Evolutionary conservation across 1,284 basidiomycete species (phyloP).

Genomic region (Sporisorium sorghi): DNA sequence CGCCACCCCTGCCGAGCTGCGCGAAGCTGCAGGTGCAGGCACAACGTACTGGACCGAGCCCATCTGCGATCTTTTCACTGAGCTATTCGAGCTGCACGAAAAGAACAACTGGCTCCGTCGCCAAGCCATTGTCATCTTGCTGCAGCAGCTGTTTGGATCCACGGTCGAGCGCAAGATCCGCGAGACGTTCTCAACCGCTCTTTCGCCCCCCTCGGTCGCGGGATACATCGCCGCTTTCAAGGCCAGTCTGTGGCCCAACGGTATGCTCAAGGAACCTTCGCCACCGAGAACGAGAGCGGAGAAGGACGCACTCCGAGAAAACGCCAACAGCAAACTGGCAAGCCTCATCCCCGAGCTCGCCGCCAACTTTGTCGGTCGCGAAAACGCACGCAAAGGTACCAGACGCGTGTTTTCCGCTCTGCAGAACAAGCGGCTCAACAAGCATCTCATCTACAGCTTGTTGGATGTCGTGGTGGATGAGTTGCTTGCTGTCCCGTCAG

Average conservation of each 20-base stretch:
- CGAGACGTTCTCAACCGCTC: conserved; percentile 76
- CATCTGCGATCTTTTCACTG: conserved; percentile 91
- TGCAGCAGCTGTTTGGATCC: conserved; percentile 93
- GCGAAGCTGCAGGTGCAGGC: conserved; percentile 85
- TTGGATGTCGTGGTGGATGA: conserved; percentile 54
- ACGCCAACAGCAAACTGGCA: conserved; percentile 87
- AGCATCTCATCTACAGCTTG: conserved; percentile 54
- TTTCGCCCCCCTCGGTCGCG: conserved; percentile 71
- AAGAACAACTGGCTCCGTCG: conserved; percentile 94
- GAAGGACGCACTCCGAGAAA: conserved; percentile 81
- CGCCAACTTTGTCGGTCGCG: conserved; percentile 93
- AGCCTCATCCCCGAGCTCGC: conserved; percentile 93
- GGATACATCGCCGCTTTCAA: conserved; percentile 76
- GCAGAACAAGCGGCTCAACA: conserved; percentile 88
- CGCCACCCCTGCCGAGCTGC: conserved; percentile 73
- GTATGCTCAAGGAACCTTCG: conserved; percentile 76
- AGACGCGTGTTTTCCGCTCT: conserved; percentile 88
- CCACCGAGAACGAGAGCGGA: conserved; percentile 81
- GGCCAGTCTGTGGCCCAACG: conserved; percentile 84
- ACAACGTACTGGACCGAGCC: conserved; percentile 84
- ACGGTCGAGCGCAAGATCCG: conserved; percentile 97
- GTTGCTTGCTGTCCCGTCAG: conserved; percentile 21
- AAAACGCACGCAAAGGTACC: conserved; percentile 90
- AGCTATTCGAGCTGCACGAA: conserved; percentile 92
- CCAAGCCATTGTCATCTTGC: conserved; percentile 94